Evolutionary conservation across 2,329 filamentous ascomycete genomes (phyloP).

Genomic region (Bisporella sp.): DNA sequence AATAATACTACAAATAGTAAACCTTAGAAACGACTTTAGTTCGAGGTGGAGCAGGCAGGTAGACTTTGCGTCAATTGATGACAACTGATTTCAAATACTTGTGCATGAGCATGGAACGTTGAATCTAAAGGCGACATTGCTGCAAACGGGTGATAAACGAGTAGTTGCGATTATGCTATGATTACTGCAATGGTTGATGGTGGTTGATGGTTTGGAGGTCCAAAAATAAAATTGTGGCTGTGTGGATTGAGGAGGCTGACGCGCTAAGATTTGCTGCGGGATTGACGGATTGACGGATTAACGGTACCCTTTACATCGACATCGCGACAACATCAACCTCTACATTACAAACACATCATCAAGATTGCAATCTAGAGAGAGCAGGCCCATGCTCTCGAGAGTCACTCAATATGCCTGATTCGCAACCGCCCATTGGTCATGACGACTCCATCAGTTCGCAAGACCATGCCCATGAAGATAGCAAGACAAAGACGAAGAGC

Average conservation of each 20-base stretch:
- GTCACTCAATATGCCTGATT: slow-evolving; percentile 22
- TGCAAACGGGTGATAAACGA: no score
- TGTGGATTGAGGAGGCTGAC: not conserved
- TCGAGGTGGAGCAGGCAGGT: no score
- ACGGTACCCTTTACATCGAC: slow-evolving; percentile 11
- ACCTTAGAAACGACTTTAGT: no score
- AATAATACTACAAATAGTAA: no score
- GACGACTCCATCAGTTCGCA: slow-evolving; percentile 47
- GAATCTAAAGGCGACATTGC: no score
- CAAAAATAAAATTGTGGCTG: slow-evolving; percentile 2
- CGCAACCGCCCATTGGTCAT: slow-evolving; percentile 19
- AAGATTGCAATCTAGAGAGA: slow-evolving; percentile 10
- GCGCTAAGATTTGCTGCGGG: not conserved
- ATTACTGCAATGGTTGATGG: no score
- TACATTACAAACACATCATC: slow-evolving; percentile 5
- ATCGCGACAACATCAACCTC: slow-evolving; percentile 5
- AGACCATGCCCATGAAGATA: slow-evolving; percentile 42
- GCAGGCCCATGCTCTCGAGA: slow-evolving; percentile 20
- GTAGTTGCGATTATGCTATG: no score
- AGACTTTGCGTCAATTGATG: no score
- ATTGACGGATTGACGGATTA: slow-evolving; percentile 2
- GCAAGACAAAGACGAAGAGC: slow-evolving; percentile 79
- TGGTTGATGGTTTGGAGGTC: not conserved
- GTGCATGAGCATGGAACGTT: no score
- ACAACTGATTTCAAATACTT: no score